Evolutionary conservation across 1,284 basidiomycete species (phyloP).

Genomic region (Nidula niveotomentosa): DNA sequence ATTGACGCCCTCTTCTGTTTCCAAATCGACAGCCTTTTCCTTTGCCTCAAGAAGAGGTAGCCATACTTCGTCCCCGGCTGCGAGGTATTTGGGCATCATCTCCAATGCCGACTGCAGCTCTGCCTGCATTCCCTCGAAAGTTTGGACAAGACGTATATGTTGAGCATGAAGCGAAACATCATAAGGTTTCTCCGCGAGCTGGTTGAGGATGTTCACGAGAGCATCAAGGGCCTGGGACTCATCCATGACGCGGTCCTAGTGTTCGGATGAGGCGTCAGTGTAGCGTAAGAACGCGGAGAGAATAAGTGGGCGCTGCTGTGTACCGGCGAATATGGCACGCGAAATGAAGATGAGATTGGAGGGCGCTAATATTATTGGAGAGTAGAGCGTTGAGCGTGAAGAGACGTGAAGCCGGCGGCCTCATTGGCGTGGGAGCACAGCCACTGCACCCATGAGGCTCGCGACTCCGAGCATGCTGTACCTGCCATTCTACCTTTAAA

Average conservation of each 20-base stretch:
- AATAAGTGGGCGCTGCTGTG: background rate
- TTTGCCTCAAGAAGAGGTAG: conserved; percentile 58
- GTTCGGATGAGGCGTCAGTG: too few species aligned
- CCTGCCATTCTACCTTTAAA: too few species aligned
- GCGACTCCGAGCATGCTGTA: too few species aligned
- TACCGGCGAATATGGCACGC: background rate
- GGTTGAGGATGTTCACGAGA: conserved; percentile 54
- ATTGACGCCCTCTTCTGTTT: conserved; percentile 47
- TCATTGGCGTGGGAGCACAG: too few species aligned
- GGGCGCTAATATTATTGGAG: too few species aligned
- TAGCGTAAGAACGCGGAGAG: background rate
- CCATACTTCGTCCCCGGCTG: conserved; percentile 71
- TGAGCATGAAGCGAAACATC: conserved; percentile 60
- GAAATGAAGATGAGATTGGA: too few species aligned
- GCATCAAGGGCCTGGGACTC: conserved; percentile 52
- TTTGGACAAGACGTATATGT: conserved; percentile 60
- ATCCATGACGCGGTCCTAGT: conserved; percentile 25
- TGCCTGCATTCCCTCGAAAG: conserved; percentile 52
- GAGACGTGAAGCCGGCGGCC: too few species aligned
- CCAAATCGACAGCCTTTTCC: conserved; percentile 42
- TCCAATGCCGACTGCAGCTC: conserved; percentile 63
- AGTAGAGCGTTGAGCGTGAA: too few species aligned
- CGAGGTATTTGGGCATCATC: conserved; percentile 61
- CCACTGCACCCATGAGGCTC: too few species aligned
- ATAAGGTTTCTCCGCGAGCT: conserved; percentile 58